Conservation (phyloP, 441 rosid species). For the Mallotus japonicus region DNA sequence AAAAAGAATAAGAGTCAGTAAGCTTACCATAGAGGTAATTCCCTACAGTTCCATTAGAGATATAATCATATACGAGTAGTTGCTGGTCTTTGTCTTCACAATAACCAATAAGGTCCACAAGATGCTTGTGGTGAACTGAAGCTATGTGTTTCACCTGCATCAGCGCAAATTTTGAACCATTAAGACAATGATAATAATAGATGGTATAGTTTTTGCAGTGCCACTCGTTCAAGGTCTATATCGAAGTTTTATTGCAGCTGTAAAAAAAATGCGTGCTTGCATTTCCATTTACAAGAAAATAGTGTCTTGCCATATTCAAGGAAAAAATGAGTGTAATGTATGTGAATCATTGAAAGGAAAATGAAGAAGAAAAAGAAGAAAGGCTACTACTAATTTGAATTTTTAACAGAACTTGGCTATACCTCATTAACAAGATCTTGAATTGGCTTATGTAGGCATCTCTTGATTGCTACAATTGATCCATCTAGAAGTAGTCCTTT, state of each 20-base stretch:
- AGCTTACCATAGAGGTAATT: slow-evolving; percentile 40
- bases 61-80: slow-evolving; percentile 40
- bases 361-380: no score
- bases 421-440: slow-evolving; percentile 36
- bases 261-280: neutral
- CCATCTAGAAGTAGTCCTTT: slow-evolving; percentile 53
- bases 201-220: neutral
- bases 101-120: slow-evolving; percentile 45
- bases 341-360: no score
- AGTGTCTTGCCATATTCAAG: neutral
- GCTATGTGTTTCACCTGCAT: slow-evolving; percentile 39
- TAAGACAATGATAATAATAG: neutral
- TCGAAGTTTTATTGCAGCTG: neutral
- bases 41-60: slow-evolving; percentile 45
- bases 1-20: neutral
- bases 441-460: slow-evolving; percentile 29
- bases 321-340: neutral
- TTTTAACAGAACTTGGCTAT: slow-evolving; percentile 5
- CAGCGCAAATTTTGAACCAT: neutral
- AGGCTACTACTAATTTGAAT: neutral
- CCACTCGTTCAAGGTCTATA: neutral
- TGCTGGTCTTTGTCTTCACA: slow-evolving; percentile 39
- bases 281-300: neutral
- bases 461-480: slow-evolving; percentile 48
- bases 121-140: slow-evolving; percentile 37